Evolutionary conservation across 2,329 filamentous ascomycete genomes (phyloP).

Genomic region (Cytospora paraplurivora): DNA sequence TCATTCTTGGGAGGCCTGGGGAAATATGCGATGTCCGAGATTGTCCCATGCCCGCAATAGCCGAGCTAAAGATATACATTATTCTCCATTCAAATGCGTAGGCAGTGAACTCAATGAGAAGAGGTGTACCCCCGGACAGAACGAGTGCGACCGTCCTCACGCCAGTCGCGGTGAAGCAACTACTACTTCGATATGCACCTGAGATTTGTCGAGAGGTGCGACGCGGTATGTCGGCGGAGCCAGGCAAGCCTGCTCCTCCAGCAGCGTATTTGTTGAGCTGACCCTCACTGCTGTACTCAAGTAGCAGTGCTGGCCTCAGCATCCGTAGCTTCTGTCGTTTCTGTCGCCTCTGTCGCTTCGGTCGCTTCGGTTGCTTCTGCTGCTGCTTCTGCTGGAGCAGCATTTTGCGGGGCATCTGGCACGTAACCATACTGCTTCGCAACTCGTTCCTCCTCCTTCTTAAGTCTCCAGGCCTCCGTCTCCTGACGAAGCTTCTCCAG

Average conservation of each 20-base stretch:
- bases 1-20: constrained; percentile 17
- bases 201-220: constrained; percentile 27
- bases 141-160: constrained; percentile 21
- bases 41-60: constrained; percentile 13
- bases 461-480: constrained; percentile 73
- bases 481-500: constrained; percentile 79
- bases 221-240: constrained; percentile 19
- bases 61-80: constrained; percentile 21
- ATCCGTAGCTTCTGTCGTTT: background rate
- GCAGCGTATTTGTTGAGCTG: constrained; percentile 8
- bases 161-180: constrained; percentile 4
- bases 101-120: constrained; percentile 13
- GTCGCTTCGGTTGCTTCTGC: constrained; percentile 5
- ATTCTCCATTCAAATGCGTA: constrained; percentile 16
- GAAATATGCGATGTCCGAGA: constrained; percentile 18
- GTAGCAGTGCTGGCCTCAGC: constrained; percentile 24
- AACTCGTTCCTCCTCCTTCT: constrained; percentile 76
- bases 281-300: constrained; percentile 10
- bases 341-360: background rate
- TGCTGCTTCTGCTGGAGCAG: constrained; percentile 21
- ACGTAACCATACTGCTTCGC: constrained; percentile 37
- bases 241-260: constrained; percentile 16
- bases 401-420: constrained; percentile 28
- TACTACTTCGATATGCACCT: constrained; percentile 27
- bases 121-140: constrained; percentile 14